phyloP scores from a whole-genome alignment of 495 filamentous ascomycete species.

The Friedmanniomyces endolithicus region DNA sequence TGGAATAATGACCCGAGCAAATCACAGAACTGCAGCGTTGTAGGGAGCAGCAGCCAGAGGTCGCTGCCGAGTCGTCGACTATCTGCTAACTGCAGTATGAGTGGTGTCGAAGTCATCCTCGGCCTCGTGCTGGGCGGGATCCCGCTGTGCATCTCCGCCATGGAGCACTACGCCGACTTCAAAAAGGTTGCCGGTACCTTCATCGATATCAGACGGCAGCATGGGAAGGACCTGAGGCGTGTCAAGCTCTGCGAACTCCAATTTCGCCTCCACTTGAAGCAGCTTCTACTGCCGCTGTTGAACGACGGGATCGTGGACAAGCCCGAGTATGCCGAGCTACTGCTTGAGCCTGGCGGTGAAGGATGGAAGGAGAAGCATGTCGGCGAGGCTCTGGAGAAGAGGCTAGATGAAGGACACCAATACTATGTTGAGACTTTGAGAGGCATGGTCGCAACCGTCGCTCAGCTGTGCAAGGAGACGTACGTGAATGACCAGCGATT shows the following conservation, averaged over 20 bases:
- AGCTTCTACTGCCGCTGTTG: not conserved
- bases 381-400: not conserved
- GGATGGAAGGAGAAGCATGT: not conserved
- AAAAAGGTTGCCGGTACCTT: not conserved
- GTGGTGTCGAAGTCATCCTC: not conserved
- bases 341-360: not conserved
- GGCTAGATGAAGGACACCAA: not conserved
- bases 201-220: not conserved
- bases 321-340: not conserved
- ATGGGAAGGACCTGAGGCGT: not conserved
- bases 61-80: no score
- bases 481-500: not conserved
- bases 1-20: no score
- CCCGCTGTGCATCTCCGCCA: slow-evolving; percentile 1
- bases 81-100: no score
- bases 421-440: not conserved
- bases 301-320: not conserved
- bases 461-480: not conserved
- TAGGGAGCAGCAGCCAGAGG: no score
- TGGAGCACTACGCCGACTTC: slow-evolving; percentile 7
- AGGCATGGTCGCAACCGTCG: not conserved
- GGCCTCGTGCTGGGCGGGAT: not conserved
- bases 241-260: not conserved
- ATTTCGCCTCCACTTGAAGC: not conserved
- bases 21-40: no score